Evolutionary conservation across 1,139 yeast species (phyloP).

Genomic region (Geotrichum australiense): DNA sequence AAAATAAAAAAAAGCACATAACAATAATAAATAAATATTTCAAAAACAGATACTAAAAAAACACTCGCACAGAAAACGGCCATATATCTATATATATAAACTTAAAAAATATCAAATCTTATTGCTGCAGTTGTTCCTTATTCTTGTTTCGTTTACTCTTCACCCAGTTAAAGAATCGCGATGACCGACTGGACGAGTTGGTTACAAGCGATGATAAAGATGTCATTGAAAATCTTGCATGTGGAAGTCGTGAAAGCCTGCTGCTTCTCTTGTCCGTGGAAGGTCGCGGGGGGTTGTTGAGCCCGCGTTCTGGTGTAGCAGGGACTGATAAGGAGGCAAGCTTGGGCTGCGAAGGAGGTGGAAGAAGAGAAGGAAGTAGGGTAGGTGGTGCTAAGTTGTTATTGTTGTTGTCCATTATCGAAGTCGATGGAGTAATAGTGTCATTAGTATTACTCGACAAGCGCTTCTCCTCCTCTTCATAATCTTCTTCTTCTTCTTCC

Average conservation of each 20-base stretch:
- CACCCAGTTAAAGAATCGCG: conserved; percentile 13
- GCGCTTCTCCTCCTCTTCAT: conserved; percentile 7
- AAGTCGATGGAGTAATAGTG: conserved; percentile 14
- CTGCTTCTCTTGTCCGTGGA: too few species aligned
- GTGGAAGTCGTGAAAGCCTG: background rate
- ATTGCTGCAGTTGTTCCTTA: too few species aligned
- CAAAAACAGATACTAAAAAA: too few species aligned
- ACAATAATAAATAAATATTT: too few species aligned
- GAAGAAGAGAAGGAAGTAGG: background rate
- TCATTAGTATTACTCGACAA: conserved; percentile 14
- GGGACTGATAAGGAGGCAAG: background rate
- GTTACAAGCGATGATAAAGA: conserved; percentile 10
- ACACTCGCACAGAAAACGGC: too few species aligned
- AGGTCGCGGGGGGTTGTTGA: background rate
- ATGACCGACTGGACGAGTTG: background rate
- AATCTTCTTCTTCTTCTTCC: conserved; percentile 3
- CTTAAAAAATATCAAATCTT: too few species aligned
- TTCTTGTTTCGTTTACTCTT: conserved; percentile 1
- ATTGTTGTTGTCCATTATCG: background rate
- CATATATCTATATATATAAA: too few species aligned
- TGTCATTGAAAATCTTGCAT: conserved; percentile 10
- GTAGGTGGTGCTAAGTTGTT: background rate
- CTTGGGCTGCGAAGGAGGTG: background rate
- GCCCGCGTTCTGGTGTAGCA: background rate
- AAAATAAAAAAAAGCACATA: too few species aligned